Evolutionary conservation across 495 filamentous ascomycete genomes (phyloP).

Genomic region (Trichodelitschia bisporula): DNA sequence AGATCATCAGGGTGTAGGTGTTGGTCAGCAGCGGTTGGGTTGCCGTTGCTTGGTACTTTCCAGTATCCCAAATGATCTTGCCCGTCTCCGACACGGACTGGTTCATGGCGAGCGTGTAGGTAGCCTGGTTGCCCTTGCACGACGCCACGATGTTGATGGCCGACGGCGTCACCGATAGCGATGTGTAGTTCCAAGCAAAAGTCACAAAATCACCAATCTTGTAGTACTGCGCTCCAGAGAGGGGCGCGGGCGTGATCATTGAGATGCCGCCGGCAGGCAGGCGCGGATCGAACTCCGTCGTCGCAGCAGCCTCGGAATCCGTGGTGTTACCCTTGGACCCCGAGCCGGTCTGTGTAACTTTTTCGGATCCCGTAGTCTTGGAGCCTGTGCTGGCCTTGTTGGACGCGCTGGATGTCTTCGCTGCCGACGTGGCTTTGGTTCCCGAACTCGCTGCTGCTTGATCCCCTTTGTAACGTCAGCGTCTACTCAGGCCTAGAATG

Average conservation of each 20-base stretch:
- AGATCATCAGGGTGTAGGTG: slow-evolving; percentile 64
- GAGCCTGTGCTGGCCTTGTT: too few species aligned
- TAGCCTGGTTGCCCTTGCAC: slow-evolving; percentile 37
- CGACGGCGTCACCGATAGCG: slow-evolving; percentile 47
- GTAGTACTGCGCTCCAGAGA: slow-evolving; percentile 45
- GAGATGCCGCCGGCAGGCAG: slow-evolving; percentile 46
- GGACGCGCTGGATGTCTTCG: too few species aligned
- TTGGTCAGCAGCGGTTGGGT: slow-evolving; percentile 39
- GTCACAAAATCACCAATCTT: slow-evolving; percentile 71
- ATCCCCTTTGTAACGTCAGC: too few species aligned
- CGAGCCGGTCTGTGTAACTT: too few species aligned
- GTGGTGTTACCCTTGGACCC: too few species aligned
- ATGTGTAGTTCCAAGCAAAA: slow-evolving; percentile 91
- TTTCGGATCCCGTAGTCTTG: too few species aligned
- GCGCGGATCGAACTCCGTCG: slow-evolving; percentile 26
- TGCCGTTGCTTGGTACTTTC: slow-evolving; percentile 34
- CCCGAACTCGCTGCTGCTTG: too few species aligned
- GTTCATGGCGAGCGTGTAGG: slow-evolving; percentile 46
- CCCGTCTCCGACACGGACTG: slow-evolving; percentile 30
- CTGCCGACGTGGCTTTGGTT: too few species aligned
- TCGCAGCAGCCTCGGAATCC: slow-evolving; percentile 15
- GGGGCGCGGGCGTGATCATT: slow-evolving; percentile 50
- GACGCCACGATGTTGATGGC: slow-evolving; percentile 62
- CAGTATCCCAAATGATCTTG: slow-evolving; percentile 56
- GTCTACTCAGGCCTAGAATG: too few species aligned